Evolutionary conservation across 352 stramenopile genomes (phyloP), one percentile per base, ranked within the genome.

Genomic region (Phytophthora pinifolia): DNA sequence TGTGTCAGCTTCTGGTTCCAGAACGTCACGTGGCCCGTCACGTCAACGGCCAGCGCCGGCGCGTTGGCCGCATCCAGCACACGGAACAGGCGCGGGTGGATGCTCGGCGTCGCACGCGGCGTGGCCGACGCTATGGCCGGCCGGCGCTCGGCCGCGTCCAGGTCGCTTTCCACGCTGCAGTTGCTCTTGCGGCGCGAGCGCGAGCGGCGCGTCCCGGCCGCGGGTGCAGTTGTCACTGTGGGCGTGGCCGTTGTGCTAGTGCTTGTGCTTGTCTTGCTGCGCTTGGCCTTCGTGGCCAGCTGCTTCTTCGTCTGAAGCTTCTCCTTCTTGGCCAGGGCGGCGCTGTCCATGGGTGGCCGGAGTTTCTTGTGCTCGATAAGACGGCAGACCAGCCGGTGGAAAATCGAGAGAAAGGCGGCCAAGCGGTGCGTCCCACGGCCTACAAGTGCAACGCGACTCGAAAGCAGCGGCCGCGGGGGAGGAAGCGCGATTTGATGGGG

Each of bases 1-100:
- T 70, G 43, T 36, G 59, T 65, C 31, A 88, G 58, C 54, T 79
- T 80, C 13, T 76, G 43, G 65, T 91, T 91, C 80, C 80, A 91
- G 37, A 86, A 67, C 44, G 76, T 69, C n/a, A 91, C 65, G 52
- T 39, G 48, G 4, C 74, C 76, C 38, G 76, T 56, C 10, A 46
- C 38, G 33, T 70, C 63, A 38, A 88, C 43, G 12, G 66, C 74
- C 22, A 91, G 50, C 20, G 62, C 66, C 0, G 80, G 78, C 25
- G 72, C 80, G 30, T 81, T 78, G 9, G 78, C 78, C 20, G 81
- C 67, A 34, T 76, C 71, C 22, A 89, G 52, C 13, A 86, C 49
- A 25, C 73, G 78, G 22, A 71, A 67, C 22, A 88, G 56, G 13
- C 67, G 59, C 8, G 46, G 33, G 35, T 35, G 17, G 4, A 69